Evolutionary conservation across 164 flowering plant genomes (phyloP).

Genomic region (Houttuynia cordata): DNA sequence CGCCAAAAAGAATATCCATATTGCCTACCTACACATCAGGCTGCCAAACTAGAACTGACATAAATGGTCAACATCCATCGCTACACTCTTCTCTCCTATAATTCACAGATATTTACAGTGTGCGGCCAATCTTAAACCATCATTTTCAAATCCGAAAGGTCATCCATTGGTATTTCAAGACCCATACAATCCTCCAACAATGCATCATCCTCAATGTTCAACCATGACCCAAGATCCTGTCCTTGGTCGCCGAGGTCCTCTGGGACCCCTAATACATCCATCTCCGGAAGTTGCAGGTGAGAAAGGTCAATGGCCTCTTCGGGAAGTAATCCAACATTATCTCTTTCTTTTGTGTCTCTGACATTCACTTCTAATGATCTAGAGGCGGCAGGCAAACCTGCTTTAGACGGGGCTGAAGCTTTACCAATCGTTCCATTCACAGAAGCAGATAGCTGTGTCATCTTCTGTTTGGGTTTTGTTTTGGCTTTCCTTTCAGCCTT

Average conservation of each 20-base stretch:
- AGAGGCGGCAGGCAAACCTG: constrained; percentile 21
- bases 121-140: constrained; percentile 41
- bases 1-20: background rate
- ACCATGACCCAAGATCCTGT: constrained; percentile 56
- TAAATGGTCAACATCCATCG: background rate
- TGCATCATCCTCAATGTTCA: constrained; percentile 54
- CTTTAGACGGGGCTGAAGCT: constrained; percentile 41
- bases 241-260: constrained; percentile 49
- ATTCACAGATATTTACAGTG: constrained; percentile 51
- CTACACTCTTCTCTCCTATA: constrained; percentile 25
- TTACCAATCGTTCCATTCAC: constrained; percentile 56
- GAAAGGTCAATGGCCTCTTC: constrained; percentile 51
- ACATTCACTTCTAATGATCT: constrained; percentile 24
- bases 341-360: constrained; percentile 28
- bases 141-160: constrained; percentile 65
- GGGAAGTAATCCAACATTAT: constrained; percentile 16
- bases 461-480: constrained; percentile 76
- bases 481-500: constrained; percentile 82
- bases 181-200: constrained; percentile 63
- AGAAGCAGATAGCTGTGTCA: constrained; percentile 62
- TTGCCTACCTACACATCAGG: background rate
- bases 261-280: constrained; percentile 44
- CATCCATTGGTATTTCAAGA: constrained; percentile 79
- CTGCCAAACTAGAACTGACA: background rate
- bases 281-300: constrained; percentile 50